Evolutionary conservation across 306 rosid genomes (phyloP).

Genomic region (Dryas octopetala): DNA sequence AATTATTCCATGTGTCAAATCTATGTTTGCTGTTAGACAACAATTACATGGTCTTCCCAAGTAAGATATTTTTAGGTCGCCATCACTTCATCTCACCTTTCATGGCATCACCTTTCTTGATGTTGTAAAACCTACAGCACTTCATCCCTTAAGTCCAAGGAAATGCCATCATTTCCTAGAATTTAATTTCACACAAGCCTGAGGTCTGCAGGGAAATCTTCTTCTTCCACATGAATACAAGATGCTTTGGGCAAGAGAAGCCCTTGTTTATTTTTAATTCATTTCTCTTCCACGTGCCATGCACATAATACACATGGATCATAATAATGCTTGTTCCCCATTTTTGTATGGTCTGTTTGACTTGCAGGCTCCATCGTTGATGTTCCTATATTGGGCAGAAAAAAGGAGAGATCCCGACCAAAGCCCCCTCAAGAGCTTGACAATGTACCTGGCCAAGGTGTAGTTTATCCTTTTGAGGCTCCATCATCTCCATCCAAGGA

Average conservation of each 20-base stretch:
- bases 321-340: slow-evolving; percentile 24
- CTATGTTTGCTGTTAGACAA: background rate
- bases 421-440: slow-evolving; percentile 49
- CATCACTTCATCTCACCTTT: background rate
- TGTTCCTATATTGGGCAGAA: slow-evolving; percentile 45
- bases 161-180: slow-evolving; percentile 8
- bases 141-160: background rate
- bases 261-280: slow-evolving; percentile 3
- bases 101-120: background rate
- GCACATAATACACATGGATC: background rate
- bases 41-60: background rate
- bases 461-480: slow-evolving; percentile 42
- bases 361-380: slow-evolving; percentile 52
- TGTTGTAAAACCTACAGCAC: background rate
- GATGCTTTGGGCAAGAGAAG: background rate
- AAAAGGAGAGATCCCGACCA: slow-evolving; percentile 54
- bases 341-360: slow-evolving; percentile 15
- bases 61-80: background rate
- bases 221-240: background rate
- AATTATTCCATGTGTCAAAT: background rate
- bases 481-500: slow-evolving; percentile 43
- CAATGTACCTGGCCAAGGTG: slow-evolving; percentile 31
- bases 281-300: background rate
- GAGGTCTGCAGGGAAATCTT: background rate
- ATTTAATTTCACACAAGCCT: background rate